Evolutionary conservation across 805 yeast genomes (phyloP).

Genomic region (Sporopachydermia quercuum): DNA sequence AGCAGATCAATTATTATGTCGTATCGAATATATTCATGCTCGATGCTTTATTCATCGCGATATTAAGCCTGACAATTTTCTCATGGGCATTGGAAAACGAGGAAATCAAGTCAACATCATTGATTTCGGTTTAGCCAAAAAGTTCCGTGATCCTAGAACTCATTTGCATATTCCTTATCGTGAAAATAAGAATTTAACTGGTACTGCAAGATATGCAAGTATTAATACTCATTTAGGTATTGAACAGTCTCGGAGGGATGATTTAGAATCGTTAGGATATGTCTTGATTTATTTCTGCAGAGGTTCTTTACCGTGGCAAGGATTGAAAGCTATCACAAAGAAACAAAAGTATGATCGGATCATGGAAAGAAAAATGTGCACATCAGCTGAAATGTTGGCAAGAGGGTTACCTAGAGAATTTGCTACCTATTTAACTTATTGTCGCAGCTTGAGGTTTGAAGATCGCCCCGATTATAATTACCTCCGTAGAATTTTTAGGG

Average conservation of each 20-base stretch:
- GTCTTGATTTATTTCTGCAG: conserved; percentile 89
- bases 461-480: conserved; percentile 92
- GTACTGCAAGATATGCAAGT: conserved; percentile 94
- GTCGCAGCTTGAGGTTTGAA: conserved; percentile 82
- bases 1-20: conserved; percentile 87
- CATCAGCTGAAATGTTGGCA: conserved; percentile 73
- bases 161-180: conserved; percentile 92
- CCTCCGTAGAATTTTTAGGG: conserved; percentile 79
- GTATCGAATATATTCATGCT: conserved; percentile 92
- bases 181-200: conserved; percentile 91
- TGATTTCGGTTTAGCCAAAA: conserved; percentile 89
- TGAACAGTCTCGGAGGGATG: conserved; percentile 95
- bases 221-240: conserved; percentile 94
- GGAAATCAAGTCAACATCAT: conserved; percentile 93
- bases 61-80: conserved; percentile 70
- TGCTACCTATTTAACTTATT: conserved; percentile 73
- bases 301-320: conserved; percentile 98
- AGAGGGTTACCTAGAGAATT: conserved; percentile 89
- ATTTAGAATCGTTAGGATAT: conserved; percentile 86
- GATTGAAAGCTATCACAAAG: conserved; percentile 90
- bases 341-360: conserved; percentile 95
- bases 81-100: conserved; percentile 82
- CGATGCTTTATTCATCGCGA: conserved; percentile 80
- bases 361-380: conserved; percentile 86
- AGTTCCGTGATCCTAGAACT: conserved; percentile 86